Percentiles rank a stretch among this genome's conserved stretches.
These are phyloP conservation scores for Candida montana DNA, from an alignment of 805 yeast genomes.

Conservation along the genomic window DNA sequence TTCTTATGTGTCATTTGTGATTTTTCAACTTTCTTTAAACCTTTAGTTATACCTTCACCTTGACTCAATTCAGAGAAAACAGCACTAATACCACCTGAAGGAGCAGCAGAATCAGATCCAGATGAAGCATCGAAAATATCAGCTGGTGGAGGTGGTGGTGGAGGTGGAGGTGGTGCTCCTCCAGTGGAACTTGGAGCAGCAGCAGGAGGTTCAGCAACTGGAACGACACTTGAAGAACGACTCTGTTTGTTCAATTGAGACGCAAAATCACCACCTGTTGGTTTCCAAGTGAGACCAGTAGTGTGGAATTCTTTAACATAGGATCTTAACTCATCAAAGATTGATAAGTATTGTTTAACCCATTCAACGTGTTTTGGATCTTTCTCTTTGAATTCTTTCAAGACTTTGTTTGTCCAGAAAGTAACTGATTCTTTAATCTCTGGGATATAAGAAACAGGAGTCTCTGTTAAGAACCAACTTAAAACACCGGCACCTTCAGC, in stretches of 20 bases:
- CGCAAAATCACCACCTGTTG: slow-evolving; percentile 51
- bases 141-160: slow-evolving; percentile 77
- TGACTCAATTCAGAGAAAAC: slow-evolving; percentile 87
- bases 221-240: slow-evolving; percentile 23
- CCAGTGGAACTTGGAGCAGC: slow-evolving; percentile 38
- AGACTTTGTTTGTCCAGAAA: slow-evolving; percentile 88
- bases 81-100: slow-evolving; percentile 65
- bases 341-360: slow-evolving; percentile 61
- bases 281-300: slow-evolving; percentile 81
- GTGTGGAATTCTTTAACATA: slow-evolving; percentile 76
- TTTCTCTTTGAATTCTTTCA: slow-evolving; percentile 75
- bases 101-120: slow-evolving; percentile 19
- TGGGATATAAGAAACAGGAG: slow-evolving; percentile 70
- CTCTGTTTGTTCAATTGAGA: slow-evolving; percentile 41
- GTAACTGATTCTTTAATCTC: slow-evolving; percentile 89
- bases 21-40: slow-evolving; percentile 86
- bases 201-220: slow-evolving; percentile 29
- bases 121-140: slow-evolving; percentile 45
- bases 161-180: too few relatives aligned
- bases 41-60: slow-evolving; percentile 80
- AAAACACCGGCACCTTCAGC: slow-evolving; percentile 86
- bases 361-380: slow-evolving; percentile 71
- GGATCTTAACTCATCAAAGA: slow-evolving; percentile 64
- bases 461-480: slow-evolving; percentile 80
- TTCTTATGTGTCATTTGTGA: slow-evolving; percentile 93